Conservation (phyloP, 2,329 filamentous ascomycete genomes). For the Trichocomaceae sp. region DNA sequence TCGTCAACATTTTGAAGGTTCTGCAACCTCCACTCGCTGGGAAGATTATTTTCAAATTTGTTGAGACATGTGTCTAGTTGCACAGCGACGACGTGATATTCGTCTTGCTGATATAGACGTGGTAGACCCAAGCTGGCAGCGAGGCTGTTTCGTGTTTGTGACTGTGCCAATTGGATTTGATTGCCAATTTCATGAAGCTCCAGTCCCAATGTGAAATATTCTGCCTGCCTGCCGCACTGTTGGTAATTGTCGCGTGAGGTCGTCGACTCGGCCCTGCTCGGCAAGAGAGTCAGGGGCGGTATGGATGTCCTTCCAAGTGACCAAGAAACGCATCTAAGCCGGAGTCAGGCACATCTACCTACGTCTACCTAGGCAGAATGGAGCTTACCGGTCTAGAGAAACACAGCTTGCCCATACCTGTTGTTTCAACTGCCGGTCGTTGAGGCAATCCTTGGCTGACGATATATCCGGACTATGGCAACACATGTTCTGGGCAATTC, state of each 20-base stretch:
- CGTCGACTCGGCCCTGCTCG: background rate
- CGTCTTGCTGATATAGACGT: conserved; percentile 15
- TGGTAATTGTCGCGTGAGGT: background rate
- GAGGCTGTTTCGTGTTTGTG: conserved; percentile 14
- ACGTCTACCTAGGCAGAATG: too few relatives aligned
- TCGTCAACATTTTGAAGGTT: conserved; percentile 11
- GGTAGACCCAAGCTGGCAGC: conserved; percentile 12
- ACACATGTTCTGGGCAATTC: conserved; percentile 18
- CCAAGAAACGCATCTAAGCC: conserved; percentile 19
- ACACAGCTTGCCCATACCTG: conserved; percentile 18
- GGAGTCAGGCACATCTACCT: background rate
- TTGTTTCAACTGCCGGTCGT: conserved; percentile 9
- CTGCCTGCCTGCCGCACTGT: background rate
- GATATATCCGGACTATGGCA: conserved; percentile 6
- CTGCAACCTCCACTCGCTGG: conserved; percentile 10
- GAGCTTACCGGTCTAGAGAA: conserved; percentile 15
- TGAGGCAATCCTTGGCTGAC: background rate
- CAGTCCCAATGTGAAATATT: background rate
- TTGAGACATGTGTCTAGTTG: conserved; percentile 17
- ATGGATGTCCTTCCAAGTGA: conserved; percentile 16
- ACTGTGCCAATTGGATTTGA: conserved; percentile 19
- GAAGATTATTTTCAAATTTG: conserved; percentile 16
- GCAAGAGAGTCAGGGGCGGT: conserved; percentile 11
- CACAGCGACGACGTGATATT: conserved; percentile 15
- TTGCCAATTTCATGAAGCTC: conserved; percentile 18